A percentile compares a stretch with the other conserved stretches of the same genome.
These are phyloP conservation scores for Neonectria ditissima DNA, from an alignment of 2,329 filamentous ascomycete species.

Conservation along the genomic window DNA sequence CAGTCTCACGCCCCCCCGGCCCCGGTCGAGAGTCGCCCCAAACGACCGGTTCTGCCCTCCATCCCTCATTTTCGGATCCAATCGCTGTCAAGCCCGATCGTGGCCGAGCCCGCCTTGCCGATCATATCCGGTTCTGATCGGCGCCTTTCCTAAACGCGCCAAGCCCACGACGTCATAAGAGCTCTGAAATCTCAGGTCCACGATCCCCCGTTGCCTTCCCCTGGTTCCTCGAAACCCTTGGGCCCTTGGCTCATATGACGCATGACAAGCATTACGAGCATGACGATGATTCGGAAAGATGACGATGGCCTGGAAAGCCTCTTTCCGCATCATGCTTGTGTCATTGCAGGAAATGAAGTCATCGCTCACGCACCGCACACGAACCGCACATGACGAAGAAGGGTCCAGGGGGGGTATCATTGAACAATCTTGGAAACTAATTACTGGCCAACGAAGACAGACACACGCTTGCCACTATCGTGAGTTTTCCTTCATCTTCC, in stretches of 20 bases:
- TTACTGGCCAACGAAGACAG: constrained; percentile 15
- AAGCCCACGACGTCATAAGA: constrained; percentile 39
- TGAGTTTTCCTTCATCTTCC: constrained; percentile 65
- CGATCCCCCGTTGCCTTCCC: constrained; percentile 40
- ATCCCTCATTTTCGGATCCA: constrained; percentile 27
- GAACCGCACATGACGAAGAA: constrained; percentile 9
- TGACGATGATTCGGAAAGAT: constrained; percentile 10
- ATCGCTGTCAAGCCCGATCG: constrained; percentile 35
- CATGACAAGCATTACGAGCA: no score
- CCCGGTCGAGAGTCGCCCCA: constrained; percentile 22
- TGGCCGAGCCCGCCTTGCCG: constrained; percentile 39
- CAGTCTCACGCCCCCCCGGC: constrained; percentile 23
- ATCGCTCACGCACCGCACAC: constrained; percentile 28
- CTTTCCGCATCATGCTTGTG: constrained; percentile 21
- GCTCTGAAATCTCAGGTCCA: constrained; percentile 31
- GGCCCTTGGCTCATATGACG: constrained; percentile 19
- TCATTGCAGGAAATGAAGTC: constrained; percentile 37
- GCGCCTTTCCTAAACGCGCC: constrained; percentile 45
- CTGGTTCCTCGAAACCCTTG: constrained; percentile 26
- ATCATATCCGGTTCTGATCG: constrained; percentile 50
- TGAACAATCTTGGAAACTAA: constrained; percentile 18
- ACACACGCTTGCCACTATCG: constrained; percentile 31
- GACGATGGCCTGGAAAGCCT: constrained; percentile 22
- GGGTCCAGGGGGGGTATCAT: constrained; percentile 28
- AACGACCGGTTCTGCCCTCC: constrained; percentile 30